Evolutionary conservation across 352 stramenopile genomes (phyloP), one percentile per base, ranked within the genome.

Genomic region (Pythium aphanidermatum): DNA sequence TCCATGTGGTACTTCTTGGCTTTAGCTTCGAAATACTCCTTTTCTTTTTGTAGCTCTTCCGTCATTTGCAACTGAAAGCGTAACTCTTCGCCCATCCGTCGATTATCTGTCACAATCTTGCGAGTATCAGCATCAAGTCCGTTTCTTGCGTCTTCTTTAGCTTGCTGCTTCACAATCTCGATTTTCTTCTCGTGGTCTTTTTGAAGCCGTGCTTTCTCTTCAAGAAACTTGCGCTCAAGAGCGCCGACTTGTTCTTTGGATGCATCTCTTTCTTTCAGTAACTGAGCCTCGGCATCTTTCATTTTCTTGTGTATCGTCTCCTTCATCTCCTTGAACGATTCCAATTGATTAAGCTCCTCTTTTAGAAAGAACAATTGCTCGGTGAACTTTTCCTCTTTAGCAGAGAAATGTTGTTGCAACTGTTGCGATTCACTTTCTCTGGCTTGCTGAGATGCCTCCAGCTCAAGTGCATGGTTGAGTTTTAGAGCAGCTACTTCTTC

Each of bases 91-190:
- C 70, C 76, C 86, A 97, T 96, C 35, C 86, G 70, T 16, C 86
- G 86, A 58, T 97, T 97, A 51, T 97, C 83, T 2, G 77, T 86
- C 36, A 95, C 74, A 49, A 97, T 96, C 48, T 95, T 95, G 41
- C 85, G 79, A 27, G 88, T 95, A 59, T 96, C 87, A 16, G 69
- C 80, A 46, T 96, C 86, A 4, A 97, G 74, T 2, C 84, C 85
- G 31, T 90, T 88, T 52, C 92, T 80, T 12, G 87, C 87, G 58
- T 97, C 90, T 41, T 92, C 70, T 41, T 85, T 87, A 5, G 90
- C 88, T 51, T 95, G 80, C 40, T 83, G 69, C 49, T 88, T 88
- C 30, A 96, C 89, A 14, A 81, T 74, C 51, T 90, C 78, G 14
- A 91, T 89, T 40, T 79, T 73, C 40, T 83, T 83, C 51, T 96